Conservation (phyloP, 805 yeast species). For the Teunomyces panamensis region DNA sequence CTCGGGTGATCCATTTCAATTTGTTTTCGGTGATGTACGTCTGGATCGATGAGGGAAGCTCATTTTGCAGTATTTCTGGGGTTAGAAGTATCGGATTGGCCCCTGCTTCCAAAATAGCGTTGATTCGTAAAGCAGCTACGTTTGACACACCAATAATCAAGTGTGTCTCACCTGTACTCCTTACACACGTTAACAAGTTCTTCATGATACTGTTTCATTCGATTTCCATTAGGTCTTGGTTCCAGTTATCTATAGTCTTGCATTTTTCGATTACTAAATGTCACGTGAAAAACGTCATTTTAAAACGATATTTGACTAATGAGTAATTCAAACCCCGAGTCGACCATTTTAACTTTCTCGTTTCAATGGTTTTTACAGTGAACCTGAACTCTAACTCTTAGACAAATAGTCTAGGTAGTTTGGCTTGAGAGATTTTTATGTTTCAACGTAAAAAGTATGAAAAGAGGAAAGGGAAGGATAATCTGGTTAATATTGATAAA, state of each 20-base stretch:
- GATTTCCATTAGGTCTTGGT: background rate
- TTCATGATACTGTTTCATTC: conserved; percentile 7
- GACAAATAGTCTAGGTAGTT: too few species aligned
- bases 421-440: too few species aligned
- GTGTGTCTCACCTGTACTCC: conserved; percentile 51
- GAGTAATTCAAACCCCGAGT: background rate
- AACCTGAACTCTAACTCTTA: too few species aligned
- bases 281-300: conserved; percentile 12
- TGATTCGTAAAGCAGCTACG: conserved; percentile 47
- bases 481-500: too few species aligned
- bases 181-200: conserved; percentile 38
- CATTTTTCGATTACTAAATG: conserved; percentile 11
- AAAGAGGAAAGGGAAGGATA: too few species aligned
- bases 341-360: background rate
- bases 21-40: conserved; percentile 21
- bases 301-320: background rate
- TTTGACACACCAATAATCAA: conserved; percentile 54
- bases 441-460: too few species aligned
- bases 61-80: conserved; percentile 24
- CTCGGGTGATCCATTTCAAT: conserved; percentile 21
- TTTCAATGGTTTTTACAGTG: background rate
- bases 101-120: conserved; percentile 48
- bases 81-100: conserved; percentile 49
- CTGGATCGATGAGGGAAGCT: conserved; percentile 21
- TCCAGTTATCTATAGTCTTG: conserved; percentile 1